Base-by-base conservation (phyloP, 1,284 basidiomycete species). In the Chondrostereum purpureum region DNA sequence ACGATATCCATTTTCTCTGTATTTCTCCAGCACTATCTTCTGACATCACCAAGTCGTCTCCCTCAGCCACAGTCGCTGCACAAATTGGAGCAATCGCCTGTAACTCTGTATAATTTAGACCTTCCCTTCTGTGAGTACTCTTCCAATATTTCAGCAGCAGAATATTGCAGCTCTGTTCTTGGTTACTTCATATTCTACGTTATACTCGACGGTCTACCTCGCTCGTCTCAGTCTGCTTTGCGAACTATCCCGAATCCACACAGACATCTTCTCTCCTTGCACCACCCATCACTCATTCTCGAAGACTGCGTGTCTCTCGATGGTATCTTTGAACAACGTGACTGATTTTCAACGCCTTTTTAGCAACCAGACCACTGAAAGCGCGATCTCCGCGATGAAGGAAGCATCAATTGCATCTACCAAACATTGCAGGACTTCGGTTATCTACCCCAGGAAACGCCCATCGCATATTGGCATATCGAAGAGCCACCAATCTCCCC, bases 391-490 rank as follows among this genome's bases (percentile, higher is more conserved):
- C 58, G 67, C 69, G 62, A 88, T 89, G 87, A 89, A 89, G 70
- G 87, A 89, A 68, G 67, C 74, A 49, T 75, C 82, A 27, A 66
- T 66, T 34, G 60, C 76, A 57, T 72, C 77, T 22, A 72, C 69
- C 60, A 77, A 73, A 57, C 68, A 72, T 52, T 70, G 78, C 51
- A 79, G 84, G 62, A 77, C 71, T 58, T 67, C 71, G 50, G 64
- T 75, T 44, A 70, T 80, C 50, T 89, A 88, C 55, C 82, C 83
- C 44, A 87, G 80, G 80, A 89, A 83, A 64, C 83, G 84, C 48
- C 86, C 86, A 14, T 88, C 86, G 21, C 87, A 84, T 21, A 67
- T 83, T 64, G 86, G 86, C 58, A 68, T 88, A 51, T 73, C 73
- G 40, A 88, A 88, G 63, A 62, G 68, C 19, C 73, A 73, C 55